Base-by-base conservation (phyloP, 148 eudicot genomes). In the Tetragonia tetragonoides region DNA sequence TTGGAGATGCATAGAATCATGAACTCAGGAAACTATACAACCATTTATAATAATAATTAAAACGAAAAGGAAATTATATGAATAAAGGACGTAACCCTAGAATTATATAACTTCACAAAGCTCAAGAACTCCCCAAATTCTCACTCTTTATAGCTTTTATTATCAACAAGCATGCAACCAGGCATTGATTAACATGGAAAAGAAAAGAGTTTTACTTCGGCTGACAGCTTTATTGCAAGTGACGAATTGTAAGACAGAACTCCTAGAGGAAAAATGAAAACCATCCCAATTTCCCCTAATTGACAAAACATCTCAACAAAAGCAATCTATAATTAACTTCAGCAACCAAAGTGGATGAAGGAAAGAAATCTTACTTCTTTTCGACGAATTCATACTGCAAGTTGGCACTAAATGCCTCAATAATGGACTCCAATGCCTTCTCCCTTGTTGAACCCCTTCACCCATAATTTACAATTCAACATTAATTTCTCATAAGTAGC, bases 361-460 rank as follows among this genome's bases (percentile, higher is more conserved):
- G 23, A 24, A 44, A 7, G 21, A 18, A n/a, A 41, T 28, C 87
- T 78, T 91, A 95, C 99, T 95, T 95, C 81, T 89, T 89, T 81
- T 91, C 97, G 38, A 91, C 89, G 77, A 95, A 95, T 75, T 95
- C 97, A 47, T 87, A 82, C 79, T 89, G 97, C 77, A 95, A 66
- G 42, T 78, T 77, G 82, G 81, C 84, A 73, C 89, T 91, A 78
- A 93, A 93, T 3, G 90, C 87, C 67, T 93, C 95, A 49, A 89
- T 87, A 37, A 93, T 90, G 34, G 87, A 70, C 38, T 83, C 93
- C 88, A 95, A 78, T 7, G 97, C 97, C 77, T 86, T 88, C 82
- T 93, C 97, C 69, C 97, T 87, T 6, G 97, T 91, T 23, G 97
- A 81, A 41, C 89, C 90, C 86, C 99, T 95, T 72, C 65, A 84